phyloP scores from a whole-genome alignment of 164 flowering plant genomes.

The Vitis riparia region DNA sequence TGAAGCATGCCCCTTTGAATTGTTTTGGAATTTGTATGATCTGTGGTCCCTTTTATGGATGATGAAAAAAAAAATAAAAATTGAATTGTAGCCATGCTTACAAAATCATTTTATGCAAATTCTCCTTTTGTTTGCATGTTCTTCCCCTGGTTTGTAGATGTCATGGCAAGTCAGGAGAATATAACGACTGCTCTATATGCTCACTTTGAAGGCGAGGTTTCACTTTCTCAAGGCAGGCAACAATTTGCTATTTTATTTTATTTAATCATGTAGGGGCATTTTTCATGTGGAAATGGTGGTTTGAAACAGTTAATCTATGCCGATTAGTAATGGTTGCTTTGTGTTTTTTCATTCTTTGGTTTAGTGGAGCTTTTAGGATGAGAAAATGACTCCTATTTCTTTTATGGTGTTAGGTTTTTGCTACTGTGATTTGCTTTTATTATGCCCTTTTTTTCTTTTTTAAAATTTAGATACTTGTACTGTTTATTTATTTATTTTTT shows the following conservation, averaged over 20 bases:
- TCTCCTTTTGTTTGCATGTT: slow-evolving; percentile 70
- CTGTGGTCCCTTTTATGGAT: slow-evolving; percentile 27
- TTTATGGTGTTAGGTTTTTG: neutral
- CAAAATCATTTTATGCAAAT: slow-evolving; percentile 54
- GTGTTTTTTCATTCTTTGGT: neutral
- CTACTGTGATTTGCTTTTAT: neutral
- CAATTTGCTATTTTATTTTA: slow-evolving; percentile 49
- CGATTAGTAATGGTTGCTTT: slow-evolving; percentile 10
- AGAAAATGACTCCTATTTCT: neutral
- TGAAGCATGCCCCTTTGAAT: slow-evolving; percentile 13
- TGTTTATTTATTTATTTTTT: no score
- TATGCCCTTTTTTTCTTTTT: neutral
- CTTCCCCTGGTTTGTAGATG: slow-evolving; percentile 80
- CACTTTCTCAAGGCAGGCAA: slow-evolving; percentile 85
- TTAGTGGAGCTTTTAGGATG: neutral
- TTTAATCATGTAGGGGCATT: slow-evolving; percentile 32
- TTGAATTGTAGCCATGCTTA: slow-evolving; percentile 24
- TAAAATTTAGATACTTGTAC: no score
- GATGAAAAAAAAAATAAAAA: slow-evolving; percentile 8
- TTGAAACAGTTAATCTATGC: slow-evolving; percentile 17
- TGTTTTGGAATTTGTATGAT: slow-evolving; percentile 18
- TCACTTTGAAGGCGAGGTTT: slow-evolving; percentile 76
- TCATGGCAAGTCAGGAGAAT: slow-evolving; percentile 74
- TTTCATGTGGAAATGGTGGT: slow-evolving; percentile 20
- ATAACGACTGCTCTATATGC: slow-evolving; percentile 72